Evolutionary conservation across 1,284 basidiomycete genomes (phyloP), one percentile per base, ranked within the genome.

Genomic region (Volvariella surrecta): DNA sequence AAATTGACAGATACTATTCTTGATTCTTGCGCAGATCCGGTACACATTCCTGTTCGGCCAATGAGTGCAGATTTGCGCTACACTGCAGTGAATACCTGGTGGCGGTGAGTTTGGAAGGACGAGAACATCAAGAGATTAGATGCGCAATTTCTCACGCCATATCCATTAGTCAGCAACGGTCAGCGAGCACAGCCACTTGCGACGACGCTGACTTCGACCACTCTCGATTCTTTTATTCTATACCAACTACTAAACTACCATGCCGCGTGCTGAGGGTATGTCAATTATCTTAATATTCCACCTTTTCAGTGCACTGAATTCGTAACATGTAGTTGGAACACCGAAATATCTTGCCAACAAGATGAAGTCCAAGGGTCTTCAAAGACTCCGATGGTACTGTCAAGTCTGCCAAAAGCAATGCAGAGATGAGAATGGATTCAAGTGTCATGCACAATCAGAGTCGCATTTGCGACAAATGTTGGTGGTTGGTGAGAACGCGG

Each of bases 371-470:
- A 96, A 96, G 59, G 93, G 92, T 50, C 75, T 96, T 39, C 91
- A 94, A 58, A 78, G 91, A 53, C 75, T 97, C 51, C 76, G 92
- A 51, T 96, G 90, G 91, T 97, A 89, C 67, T 97, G 93, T 59
- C 91, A 96, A 72, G 87, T 94, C 51, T 96, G 91, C 74, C 70
- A 94, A 73, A 96, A 95, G 60, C 92, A 96, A 63, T 95, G 90
- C 61, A 72, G 92, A 58, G 91, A 96, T 63, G 94, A 96, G 68
- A 97, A 97, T 61, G 94, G 93, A 17, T 97, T 97, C 78, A 95
- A 95, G 66, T 87, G 84, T 58, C 90, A 94, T 60, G 76, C 85
- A 13, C 74, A 81, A 47, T 90, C 88, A 22, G 92, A 94, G 61
- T 70, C 80, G 1, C 96, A 99, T 66, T 71, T 98, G 45, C 81